These are phyloP conservation scores for Auxenochlorella protothecoides DNA, from an alignment of 139 green algal species.

Conservation along the genomic window DNA sequence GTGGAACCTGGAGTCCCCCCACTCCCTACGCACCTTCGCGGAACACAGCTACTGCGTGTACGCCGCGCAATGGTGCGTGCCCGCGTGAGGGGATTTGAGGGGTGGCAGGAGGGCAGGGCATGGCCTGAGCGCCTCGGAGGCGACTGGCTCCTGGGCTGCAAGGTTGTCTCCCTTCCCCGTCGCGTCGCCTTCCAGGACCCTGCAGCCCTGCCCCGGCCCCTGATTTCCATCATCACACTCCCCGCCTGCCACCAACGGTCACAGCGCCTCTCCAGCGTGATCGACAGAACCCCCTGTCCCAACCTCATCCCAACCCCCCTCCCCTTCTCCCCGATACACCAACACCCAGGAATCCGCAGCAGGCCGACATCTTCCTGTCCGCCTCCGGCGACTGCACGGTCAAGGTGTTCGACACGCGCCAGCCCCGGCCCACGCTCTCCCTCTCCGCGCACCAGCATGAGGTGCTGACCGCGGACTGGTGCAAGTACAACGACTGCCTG, in stretches of 20 bases:
- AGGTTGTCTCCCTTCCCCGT: too few species aligned
- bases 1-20: constrained; percentile 57
- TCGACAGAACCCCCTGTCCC: too few species aligned
- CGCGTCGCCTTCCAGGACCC: too few species aligned
- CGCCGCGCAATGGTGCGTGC: constrained; percentile 64
- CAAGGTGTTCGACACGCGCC: constrained; percentile 80
- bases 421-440: constrained; percentile 60
- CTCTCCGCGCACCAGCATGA: constrained; percentile 75
- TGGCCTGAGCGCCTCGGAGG: too few species aligned
- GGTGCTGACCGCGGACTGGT: constrained; percentile 78
- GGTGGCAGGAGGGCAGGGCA: background rate
- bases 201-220: too few species aligned
- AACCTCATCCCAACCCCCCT: background rate
- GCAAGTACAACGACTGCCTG: constrained; percentile 96
- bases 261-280: too few species aligned
- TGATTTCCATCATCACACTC: too few species aligned
- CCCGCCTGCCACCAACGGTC: too few species aligned
- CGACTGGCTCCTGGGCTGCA: too few species aligned
- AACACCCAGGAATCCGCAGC: constrained; percentile 53
- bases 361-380: constrained; percentile 71
- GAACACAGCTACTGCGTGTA: constrained; percentile 98
- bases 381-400: constrained; percentile 72
- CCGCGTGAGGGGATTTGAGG: background rate
- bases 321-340: background rate
- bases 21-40: constrained; percentile 60